Conservation (phyloP, 2,329 filamentous ascomycete genomes). For the Monosporascus cannonballus region DNA sequence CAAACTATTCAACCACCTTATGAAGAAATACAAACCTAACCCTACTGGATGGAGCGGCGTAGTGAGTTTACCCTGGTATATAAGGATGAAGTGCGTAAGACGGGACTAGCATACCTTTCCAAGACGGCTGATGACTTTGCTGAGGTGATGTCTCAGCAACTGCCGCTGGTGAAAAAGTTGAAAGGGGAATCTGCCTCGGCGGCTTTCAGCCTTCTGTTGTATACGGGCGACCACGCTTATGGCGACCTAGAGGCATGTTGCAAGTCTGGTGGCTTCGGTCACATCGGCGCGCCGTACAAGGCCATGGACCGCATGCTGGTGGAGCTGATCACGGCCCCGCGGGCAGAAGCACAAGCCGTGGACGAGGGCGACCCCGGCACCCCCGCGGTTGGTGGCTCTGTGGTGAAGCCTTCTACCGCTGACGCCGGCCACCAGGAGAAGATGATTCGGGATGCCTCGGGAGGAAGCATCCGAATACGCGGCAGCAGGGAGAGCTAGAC, state of each 20-base stretch:
- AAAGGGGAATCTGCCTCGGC: background rate
- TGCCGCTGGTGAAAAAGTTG: background rate
- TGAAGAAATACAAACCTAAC: conserved; percentile 2
- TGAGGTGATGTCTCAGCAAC: background rate
- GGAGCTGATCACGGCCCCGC: background rate
- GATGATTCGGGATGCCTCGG: background rate
- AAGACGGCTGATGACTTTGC: conserved; percentile 3
- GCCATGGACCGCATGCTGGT: background rate
- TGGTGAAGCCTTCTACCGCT: background rate
- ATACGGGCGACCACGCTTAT: conserved; percentile 3
- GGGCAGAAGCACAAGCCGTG: background rate
- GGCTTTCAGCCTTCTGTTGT: conserved; percentile 1
- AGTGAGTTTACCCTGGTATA: background rate
- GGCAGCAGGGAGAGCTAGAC: background rate
- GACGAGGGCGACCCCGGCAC: background rate
- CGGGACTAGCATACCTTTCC: background rate
- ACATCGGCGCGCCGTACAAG: background rate
- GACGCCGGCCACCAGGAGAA: background rate
- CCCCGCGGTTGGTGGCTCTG: background rate
- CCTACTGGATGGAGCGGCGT: background rate
- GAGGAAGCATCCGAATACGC: background rate
- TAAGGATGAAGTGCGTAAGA: background rate
- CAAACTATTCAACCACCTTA: conserved; percentile 1
- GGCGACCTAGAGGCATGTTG: conserved; percentile 1
- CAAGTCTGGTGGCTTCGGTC: conserved; percentile 1